Conservation (phyloP, 2,329 filamentous ascomycete species). For the Neophaeococcomyces aloes region DNA sequence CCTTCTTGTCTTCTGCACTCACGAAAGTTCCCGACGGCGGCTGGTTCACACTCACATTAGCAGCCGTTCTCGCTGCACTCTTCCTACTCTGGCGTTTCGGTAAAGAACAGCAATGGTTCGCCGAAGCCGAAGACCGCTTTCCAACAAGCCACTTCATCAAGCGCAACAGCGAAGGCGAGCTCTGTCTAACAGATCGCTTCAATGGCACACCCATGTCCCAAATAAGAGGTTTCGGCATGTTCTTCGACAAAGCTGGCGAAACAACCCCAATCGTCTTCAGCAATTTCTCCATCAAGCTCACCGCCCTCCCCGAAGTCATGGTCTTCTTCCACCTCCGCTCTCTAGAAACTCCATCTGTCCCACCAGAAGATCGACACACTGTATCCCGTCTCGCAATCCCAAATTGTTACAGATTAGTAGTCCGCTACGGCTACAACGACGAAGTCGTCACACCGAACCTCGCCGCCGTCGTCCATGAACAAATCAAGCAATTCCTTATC, state of each 20-base stretch:
- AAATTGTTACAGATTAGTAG: constrained; percentile 57
- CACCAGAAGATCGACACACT: constrained; percentile 41
- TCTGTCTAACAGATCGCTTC: constrained; percentile 32
- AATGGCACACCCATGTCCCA: constrained; percentile 33
- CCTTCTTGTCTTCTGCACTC: constrained; percentile 59
- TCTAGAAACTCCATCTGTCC: constrained; percentile 48
- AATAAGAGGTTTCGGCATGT: constrained; percentile 55
- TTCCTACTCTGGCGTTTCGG: constrained; percentile 71
- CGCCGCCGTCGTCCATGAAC: constrained; percentile 48
- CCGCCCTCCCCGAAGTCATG: constrained; percentile 55
- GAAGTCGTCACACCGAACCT: constrained; percentile 57
- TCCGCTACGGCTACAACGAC: constrained; percentile 64
- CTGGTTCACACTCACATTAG: constrained; percentile 64
- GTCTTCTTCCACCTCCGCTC: constrained; percentile 65
- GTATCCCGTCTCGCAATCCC: constrained; percentile 39
- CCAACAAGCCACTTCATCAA: constrained; percentile 32
- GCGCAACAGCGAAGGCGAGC: constrained; percentile 8
- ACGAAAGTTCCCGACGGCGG: constrained; percentile 65
- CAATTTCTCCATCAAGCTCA: constrained; percentile 63
- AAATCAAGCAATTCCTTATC: constrained; percentile 44
- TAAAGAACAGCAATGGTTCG: constrained; percentile 65
- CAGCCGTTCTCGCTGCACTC: constrained; percentile 50
- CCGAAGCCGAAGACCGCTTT: constrained; percentile 54
- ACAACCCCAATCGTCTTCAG: constrained; percentile 57
- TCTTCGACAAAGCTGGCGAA: constrained; percentile 65